These are phyloP conservation scores for Eimeria maxima DNA, from an alignment of 169 alveolate genomes.

Conservation along the genomic window DNA sequence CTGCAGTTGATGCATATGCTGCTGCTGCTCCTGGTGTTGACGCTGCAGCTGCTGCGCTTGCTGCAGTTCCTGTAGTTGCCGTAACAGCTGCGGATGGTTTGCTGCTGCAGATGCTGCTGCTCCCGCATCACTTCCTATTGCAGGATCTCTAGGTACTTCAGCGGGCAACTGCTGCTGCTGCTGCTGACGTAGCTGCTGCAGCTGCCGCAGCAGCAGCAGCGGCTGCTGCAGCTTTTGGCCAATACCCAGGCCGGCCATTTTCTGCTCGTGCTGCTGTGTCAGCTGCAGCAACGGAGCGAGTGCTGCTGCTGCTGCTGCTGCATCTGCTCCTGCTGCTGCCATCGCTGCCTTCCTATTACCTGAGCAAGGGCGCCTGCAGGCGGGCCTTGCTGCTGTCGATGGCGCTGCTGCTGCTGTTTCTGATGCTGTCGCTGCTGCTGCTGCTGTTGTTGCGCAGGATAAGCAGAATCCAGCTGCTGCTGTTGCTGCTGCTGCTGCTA, in stretches of 20 bases:
- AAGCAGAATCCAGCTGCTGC: constrained; percentile 5
- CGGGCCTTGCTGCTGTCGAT: neutral
- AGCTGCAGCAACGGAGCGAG: constrained; percentile 29
- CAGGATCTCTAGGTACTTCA: too few species aligned
- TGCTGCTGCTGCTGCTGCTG: constrained; percentile 47
- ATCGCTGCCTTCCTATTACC: neutral
- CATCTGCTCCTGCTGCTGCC: constrained; percentile 52
- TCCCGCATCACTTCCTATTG: too few species aligned
- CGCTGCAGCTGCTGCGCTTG: constrained; percentile 34
- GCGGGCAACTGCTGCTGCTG: neutral
- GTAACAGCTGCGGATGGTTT: neutral
- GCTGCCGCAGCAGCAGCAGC: constrained; percentile 32
- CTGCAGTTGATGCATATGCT: constrained; percentile 8
- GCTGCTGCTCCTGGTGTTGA: constrained; percentile 10
- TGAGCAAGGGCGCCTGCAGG: constrained; percentile 1
- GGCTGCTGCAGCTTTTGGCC: constrained; percentile 30
- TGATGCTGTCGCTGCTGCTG: neutral
- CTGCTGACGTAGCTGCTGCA: constrained; percentile 17
- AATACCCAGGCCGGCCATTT: neutral
- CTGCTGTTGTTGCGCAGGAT: neutral
- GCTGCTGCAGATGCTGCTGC: too few species aligned
- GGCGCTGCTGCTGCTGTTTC: constrained; percentile 1
- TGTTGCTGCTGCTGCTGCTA: neutral
- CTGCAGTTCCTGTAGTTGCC: constrained; percentile 39
- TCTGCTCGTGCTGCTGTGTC: constrained; percentile 13